phyloP scores from a whole-genome alignment of 2,329 filamentous ascomycete species.

The Aspergillus hiratsukae region DNA sequence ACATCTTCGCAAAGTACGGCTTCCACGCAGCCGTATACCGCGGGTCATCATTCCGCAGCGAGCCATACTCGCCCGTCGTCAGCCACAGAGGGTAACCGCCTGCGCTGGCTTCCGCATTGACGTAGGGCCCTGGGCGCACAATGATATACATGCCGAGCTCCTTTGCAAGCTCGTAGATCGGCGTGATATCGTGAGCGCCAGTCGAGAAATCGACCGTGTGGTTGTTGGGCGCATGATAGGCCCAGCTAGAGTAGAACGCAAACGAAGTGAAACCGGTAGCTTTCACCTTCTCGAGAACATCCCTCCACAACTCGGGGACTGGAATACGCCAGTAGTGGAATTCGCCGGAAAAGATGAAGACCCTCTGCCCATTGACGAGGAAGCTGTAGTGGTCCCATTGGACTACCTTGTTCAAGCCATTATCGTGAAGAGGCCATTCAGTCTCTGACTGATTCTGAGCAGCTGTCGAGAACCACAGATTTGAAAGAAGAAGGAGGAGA shows the following conservation, averaged over 20 bases:
- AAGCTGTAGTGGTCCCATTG: conserved; percentile 55
- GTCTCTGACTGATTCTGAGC: conserved; percentile 11
- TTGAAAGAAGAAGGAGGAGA: conserved; percentile 8
- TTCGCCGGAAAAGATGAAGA: conserved; percentile 52
- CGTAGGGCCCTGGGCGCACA: conserved; percentile 56
- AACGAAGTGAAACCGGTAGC: conserved; percentile 48
- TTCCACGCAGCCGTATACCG: conserved; percentile 29
- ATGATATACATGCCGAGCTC: conserved; percentile 54
- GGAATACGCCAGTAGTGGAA: conserved; percentile 52
- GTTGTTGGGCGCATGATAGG: conserved; percentile 45
- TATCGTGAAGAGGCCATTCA: conserved; percentile 47
- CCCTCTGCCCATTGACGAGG: conserved; percentile 47
- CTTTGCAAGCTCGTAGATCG: conserved; percentile 51
- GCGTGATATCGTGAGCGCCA: conserved; percentile 51
- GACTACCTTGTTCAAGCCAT: conserved; percentile 43
- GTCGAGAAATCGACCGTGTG: conserved; percentile 48
- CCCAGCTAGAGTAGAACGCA: conserved; percentile 47
- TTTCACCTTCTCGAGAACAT: conserved; percentile 51
- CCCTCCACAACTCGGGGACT: conserved; percentile 48
- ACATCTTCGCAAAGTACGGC: conserved; percentile 27
- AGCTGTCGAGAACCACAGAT: conserved; percentile 7
- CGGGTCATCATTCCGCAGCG: conserved; percentile 28
- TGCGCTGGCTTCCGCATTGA: conserved; percentile 60
- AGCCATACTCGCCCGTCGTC: conserved; percentile 49
- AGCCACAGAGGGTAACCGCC: conserved; percentile 61